These are phyloP conservation scores for Paramecium tetraurelia DNA, from an alignment of 73 alveolate species.

Conservation along the genomic window DNA sequence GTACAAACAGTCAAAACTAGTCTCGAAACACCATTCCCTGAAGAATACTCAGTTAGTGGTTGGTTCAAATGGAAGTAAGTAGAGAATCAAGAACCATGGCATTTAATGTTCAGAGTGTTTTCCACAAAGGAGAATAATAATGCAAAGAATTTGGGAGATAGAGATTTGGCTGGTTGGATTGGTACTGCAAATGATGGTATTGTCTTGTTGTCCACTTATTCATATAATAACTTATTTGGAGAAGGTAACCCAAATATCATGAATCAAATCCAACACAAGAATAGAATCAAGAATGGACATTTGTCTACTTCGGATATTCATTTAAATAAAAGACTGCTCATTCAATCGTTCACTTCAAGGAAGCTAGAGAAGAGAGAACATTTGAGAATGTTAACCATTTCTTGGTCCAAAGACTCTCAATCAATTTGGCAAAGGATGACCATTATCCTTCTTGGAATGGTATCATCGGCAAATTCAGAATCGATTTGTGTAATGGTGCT, in stretches of 20 bases:
- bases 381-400: slow-evolving; percentile 37
- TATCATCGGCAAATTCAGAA: not conserved
- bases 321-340: slow-evolving; percentile 34
- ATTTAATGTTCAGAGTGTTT: slow-evolving; percentile 37
- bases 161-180: slow-evolving; percentile 35
- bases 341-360: slow-evolving; percentile 1
- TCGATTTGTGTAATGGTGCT: slow-evolving; percentile 41
- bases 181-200: slow-evolving; percentile 44
- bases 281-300: not conserved
- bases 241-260: slow-evolving; percentile 34
- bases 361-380: slow-evolving; percentile 37
- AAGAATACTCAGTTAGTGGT: slow-evolving; percentile 37
- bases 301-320: slow-evolving; percentile 32
- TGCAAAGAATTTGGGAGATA: slow-evolving; percentile 41
- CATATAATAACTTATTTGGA: slow-evolving; percentile 40
- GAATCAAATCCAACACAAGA: not conserved
- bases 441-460: slow-evolving; percentile 50
- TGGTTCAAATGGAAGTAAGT: slow-evolving; percentile 43
- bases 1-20: not conserved
- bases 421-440: not conserved
- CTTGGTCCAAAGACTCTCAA: slow-evolving; percentile 2
- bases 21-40: slow-evolving; percentile 40
- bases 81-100: slow-evolving; percentile 48
- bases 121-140: not conserved
- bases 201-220: not conserved